These are phyloP conservation scores for Scedosporium apiospermum DNA, from an alignment of 2,329 filamentous ascomycete species.

Conservation along the genomic window DNA sequence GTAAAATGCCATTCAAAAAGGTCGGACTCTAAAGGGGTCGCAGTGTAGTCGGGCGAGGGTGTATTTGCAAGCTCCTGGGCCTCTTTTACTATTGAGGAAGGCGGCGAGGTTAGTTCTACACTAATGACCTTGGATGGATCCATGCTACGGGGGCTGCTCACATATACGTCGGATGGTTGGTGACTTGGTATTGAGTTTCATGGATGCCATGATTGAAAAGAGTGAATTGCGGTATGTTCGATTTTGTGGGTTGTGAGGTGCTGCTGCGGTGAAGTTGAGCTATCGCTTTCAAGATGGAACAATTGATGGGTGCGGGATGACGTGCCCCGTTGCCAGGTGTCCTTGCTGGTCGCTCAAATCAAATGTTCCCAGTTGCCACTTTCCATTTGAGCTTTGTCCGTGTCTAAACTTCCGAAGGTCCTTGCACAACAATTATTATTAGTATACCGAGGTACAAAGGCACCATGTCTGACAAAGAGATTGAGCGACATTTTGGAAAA, in stretches of 20 bases:
- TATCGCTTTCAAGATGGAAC: not conserved
- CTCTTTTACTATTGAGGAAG: slow-evolving; percentile 61
- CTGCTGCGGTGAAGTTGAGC: not conserved
- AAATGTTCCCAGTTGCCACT: too few relatives aligned
- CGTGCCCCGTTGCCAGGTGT: too few relatives aligned
- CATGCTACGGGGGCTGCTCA: slow-evolving; percentile 29
- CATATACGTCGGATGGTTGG: slow-evolving; percentile 79
- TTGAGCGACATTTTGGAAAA: too few relatives aligned
- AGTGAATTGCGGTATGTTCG: not conserved
- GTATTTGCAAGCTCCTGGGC: slow-evolving; percentile 73
- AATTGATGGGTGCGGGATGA: too few relatives aligned
- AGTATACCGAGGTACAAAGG: too few relatives aligned
- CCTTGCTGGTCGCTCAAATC: too few relatives aligned
- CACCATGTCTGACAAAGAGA: too few relatives aligned
- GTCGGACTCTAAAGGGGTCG: slow-evolving; percentile 75
- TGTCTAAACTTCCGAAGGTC: too few relatives aligned
- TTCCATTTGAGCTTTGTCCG: too few relatives aligned
- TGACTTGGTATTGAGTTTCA: slow-evolving; percentile 61
- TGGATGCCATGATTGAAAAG: slow-evolving; percentile 26
- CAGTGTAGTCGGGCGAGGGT: slow-evolving; percentile 78
- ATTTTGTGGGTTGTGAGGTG: not conserved
- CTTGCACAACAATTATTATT: too few relatives aligned
- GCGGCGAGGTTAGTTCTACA: not conserved
- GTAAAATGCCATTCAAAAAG: slow-evolving; percentile 99
- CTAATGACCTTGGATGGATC: too few relatives aligned